phyloP scores from a whole-genome alignment of 805 yeast species.

The Clavispora phyllophila region DNA sequence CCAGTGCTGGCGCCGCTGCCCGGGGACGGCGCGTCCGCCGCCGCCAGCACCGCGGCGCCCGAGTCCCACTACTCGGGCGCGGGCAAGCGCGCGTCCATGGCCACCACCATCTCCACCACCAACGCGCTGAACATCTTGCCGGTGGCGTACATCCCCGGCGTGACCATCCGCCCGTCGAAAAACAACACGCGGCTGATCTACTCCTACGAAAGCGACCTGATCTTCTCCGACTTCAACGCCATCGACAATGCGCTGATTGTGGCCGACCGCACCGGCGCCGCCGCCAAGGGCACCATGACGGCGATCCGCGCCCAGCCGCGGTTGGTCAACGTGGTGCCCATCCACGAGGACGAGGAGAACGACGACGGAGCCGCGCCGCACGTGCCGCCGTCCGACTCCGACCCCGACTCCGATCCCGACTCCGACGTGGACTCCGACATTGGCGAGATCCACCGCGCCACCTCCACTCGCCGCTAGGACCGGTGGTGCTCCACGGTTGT shows the following conservation, averaged over 20 bases:
- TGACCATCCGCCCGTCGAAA: conserved; percentile 54
- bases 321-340: conserved; percentile 52
- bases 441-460: conserved; percentile 40
- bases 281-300: conserved; percentile 50
- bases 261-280: conserved; percentile 28
- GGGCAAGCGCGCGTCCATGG: conserved; percentile 33
- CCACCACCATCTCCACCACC: conserved; percentile 62
- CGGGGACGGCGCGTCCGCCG: neutral
- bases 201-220: conserved; percentile 37
- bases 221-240: conserved; percentile 40
- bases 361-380: conserved; percentile 11
- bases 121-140: conserved; percentile 86
- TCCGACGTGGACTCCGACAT: conserved; percentile 44
- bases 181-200: conserved; percentile 41
- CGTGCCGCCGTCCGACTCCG: no score
- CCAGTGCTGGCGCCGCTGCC: conserved; percentile 6
- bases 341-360: conserved; percentile 38
- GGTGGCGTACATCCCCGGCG: conserved; percentile 93
- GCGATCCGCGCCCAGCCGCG: conserved; percentile 75
- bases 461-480: conserved; percentile 13
- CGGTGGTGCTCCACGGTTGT: neutral
- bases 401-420: conserved; percentile 13
- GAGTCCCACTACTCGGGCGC: neutral
- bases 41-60: neutral
- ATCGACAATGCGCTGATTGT: conserved; percentile 44